Percentiles rank a stretch among this genome's conserved stretches.
Conservation (phyloP, 257 asterid genomes). For the Cordia subcordata region DNA sequence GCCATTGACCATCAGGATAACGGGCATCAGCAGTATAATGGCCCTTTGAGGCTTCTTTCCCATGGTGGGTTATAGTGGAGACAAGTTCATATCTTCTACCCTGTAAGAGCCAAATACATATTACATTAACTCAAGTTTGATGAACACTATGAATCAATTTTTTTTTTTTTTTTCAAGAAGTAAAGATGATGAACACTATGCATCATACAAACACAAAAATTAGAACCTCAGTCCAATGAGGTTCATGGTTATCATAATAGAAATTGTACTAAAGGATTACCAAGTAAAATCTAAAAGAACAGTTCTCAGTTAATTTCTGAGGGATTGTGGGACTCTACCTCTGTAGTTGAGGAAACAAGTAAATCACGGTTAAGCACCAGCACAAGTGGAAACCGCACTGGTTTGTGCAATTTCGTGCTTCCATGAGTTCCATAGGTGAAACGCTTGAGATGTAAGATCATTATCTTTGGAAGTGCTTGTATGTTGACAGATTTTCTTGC, state of each 20-base stretch:
- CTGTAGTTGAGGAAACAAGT: slow-evolving; percentile 55
- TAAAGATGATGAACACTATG: too few species aligned
- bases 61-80: slow-evolving; percentile 86
- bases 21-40: slow-evolving; percentile 85
- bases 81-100: slow-evolving; percentile 79
- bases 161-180: too few species aligned
- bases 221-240: too few species aligned
- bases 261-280: too few species aligned
- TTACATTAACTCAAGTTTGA: too few species aligned
- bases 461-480: slow-evolving; percentile 70
- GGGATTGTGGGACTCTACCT: slow-evolving; percentile 37
- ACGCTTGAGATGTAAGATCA: slow-evolving; percentile 88
- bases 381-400: slow-evolving; percentile 70
- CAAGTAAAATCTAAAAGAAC: too few species aligned
- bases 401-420: slow-evolving; percentile 82
- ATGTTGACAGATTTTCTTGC: slow-evolving; percentile 73
- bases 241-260: too few species aligned
- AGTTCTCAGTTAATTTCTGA: too few species aligned
- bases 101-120: slow-evolving; percentile 26
- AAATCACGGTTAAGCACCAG: slow-evolving; percentile 69
- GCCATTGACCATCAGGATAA: slow-evolving; percentile 58
- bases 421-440: slow-evolving; percentile 68
- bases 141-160: too few species aligned
- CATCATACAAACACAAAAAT: too few species aligned
- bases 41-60: slow-evolving; percentile 87